phyloP scores from a whole-genome alignment of 495 filamentous ascomycete species.

The Tuber melanosporum region DNA sequence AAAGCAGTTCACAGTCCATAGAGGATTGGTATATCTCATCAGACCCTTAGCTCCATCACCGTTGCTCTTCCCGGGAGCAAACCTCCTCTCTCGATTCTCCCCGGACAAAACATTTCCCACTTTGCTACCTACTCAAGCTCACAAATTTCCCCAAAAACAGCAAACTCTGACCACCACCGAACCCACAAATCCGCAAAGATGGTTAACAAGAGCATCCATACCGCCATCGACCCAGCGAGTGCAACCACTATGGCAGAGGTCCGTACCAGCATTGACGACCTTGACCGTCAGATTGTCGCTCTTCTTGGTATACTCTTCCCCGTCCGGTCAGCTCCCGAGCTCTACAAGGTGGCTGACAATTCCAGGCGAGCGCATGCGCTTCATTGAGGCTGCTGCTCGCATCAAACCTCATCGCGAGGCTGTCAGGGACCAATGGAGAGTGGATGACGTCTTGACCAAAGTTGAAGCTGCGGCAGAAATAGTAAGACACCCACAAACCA shows the following conservation, averaged over 20 bases:
- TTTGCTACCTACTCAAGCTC: background rate
- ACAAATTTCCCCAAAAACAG: background rate
- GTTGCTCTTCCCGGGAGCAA: background rate
- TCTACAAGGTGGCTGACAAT: constrained; percentile 1
- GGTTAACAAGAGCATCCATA: background rate
- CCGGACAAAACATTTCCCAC: background rate
- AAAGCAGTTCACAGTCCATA: background rate
- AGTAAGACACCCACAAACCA: constrained; percentile 4
- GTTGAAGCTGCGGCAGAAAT: constrained; percentile 24
- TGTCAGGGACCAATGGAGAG: constrained; percentile 41
- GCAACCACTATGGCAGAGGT: constrained; percentile 38
- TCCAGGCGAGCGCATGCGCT: constrained; percentile 38
- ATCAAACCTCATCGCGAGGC: constrained; percentile 34
- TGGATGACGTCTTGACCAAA: constrained; percentile 38
- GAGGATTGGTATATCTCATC: background rate
- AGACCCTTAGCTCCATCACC: background rate
- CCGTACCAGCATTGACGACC: constrained; percentile 35
- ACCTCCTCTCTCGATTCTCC: background rate
- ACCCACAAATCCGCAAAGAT: background rate
- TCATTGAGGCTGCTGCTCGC: constrained; percentile 40
- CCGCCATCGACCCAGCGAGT: constrained; percentile 18
- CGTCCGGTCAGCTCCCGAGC: background rate
- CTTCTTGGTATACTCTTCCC: constrained; percentile 26
- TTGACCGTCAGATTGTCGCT: constrained; percentile 38
- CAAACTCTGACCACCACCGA: background rate